A percentile compares a stretch with the other conserved stretches of the same genome.
phyloP scores from a whole-genome alignment of 208 protist species.

The Lotmaria passim region DNA sequence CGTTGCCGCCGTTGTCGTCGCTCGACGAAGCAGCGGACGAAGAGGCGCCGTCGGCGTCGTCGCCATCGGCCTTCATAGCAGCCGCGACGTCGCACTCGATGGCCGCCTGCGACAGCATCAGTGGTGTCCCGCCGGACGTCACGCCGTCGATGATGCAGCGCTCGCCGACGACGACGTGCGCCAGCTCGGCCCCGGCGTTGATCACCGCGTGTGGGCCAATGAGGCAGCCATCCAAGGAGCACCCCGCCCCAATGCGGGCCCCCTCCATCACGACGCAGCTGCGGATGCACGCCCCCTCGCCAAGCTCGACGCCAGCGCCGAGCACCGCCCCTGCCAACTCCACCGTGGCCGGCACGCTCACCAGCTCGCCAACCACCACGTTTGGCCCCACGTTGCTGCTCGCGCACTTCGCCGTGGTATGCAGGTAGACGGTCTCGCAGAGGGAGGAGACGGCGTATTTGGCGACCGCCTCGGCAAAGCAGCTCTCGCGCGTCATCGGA shows the following conservation, averaged over 20 bases:
- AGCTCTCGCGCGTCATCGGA: constrained; percentile 83
- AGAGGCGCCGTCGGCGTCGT: background rate
- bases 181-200: constrained; percentile 50
- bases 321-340: constrained; percentile 64
- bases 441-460: constrained; percentile 68
- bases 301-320: constrained; percentile 60
- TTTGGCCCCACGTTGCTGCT: constrained; percentile 41
- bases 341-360: constrained; percentile 50
- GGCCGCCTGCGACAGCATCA: constrained; percentile 25
- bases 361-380: constrained; percentile 72
- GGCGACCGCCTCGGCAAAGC: constrained; percentile 74
- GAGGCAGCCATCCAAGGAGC: constrained; percentile 59
- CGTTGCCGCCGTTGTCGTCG: constrained; percentile 13
- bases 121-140: constrained; percentile 15
- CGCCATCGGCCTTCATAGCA: constrained; percentile 2
- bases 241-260: constrained; percentile 56
- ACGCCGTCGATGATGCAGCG: constrained; percentile 41
- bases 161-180: constrained; percentile 61
- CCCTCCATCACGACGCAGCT: constrained; percentile 78
- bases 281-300: constrained; percentile 53
- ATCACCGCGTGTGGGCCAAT: constrained; percentile 62
- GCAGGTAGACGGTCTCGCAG: constrained; percentile 80
- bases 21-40: constrained; percentile 3
- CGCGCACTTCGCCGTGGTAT: constrained; percentile 47
- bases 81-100: constrained; percentile 25